These are phyloP conservation scores for Camptophora hylomeconis DNA, from an alignment of 2,329 filamentous ascomycete genomes.

Conservation along the genomic window DNA sequence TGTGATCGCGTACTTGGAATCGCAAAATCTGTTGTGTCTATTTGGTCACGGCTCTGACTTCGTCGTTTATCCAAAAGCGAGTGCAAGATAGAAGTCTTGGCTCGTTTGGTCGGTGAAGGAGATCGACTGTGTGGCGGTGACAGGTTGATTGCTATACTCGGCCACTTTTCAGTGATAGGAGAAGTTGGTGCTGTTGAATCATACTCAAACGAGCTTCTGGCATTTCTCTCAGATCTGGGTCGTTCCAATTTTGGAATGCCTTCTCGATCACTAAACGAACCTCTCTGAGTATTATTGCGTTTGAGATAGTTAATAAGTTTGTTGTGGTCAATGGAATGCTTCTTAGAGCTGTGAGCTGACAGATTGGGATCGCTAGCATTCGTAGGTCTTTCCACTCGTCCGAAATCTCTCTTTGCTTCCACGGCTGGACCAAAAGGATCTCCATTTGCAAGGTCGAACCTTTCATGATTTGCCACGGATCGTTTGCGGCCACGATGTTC, in stretches of 20 bases:
- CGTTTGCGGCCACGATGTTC: slow-evolving; percentile 1
- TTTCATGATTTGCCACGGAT: background rate
- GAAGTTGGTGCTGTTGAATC: slow-evolving; percentile 32
- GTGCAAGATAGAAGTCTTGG: slow-evolving; percentile 28
- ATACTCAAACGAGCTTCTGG: slow-evolving; percentile 29
- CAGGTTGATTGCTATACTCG: slow-evolving; percentile 48
- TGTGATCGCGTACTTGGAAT: slow-evolving; percentile 1
- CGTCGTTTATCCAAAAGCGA: slow-evolving; percentile 26
- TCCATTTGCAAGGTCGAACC: slow-evolving; percentile 3
- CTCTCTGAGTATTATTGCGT: background rate
- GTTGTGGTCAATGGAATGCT: slow-evolving; percentile 1
- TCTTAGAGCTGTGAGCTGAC: background rate
- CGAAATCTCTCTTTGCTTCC: background rate
- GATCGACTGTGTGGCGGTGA: slow-evolving; percentile 51
- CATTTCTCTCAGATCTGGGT: background rate
- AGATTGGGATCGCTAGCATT: too few species aligned
- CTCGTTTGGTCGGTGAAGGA: slow-evolving; percentile 50
- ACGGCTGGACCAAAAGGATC: slow-evolving; percentile 2
- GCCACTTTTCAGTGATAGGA: slow-evolving; percentile 33
- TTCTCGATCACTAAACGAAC: background rate
- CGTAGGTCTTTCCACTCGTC: background rate
- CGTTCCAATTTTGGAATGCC: slow-evolving; percentile 1
- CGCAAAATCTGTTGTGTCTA: slow-evolving; percentile 28
- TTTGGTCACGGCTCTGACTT: slow-evolving; percentile 26
- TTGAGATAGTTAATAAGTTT: background rate